Evolutionary conservation across 2,329 filamentous ascomycete genomes (phyloP).

Genomic region (Penicillium griseofulvum): DNA sequence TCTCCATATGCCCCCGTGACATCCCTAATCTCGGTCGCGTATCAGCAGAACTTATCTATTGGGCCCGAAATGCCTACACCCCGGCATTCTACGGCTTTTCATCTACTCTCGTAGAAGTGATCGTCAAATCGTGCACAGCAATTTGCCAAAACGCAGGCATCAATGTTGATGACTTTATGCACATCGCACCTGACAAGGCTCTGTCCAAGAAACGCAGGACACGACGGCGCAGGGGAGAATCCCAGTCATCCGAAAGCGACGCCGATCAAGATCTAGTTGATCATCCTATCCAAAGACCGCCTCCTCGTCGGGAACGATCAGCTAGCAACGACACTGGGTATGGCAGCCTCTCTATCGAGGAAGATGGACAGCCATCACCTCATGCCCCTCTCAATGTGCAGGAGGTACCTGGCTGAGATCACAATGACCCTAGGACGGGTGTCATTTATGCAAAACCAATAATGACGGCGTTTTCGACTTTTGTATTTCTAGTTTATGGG

Average conservation of each 20-base stretch:
- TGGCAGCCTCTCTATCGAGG: conserved; percentile 31
- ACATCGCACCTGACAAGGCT: conserved; percentile 21
- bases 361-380: conserved; percentile 12
- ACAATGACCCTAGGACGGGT: background rate
- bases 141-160: conserved; percentile 38
- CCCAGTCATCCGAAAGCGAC: conserved; percentile 17
- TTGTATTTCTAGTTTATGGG: conserved; percentile 4
- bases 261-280: conserved; percentile 18
- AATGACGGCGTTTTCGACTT: conserved; percentile 15
- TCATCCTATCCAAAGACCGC: conserved; percentile 2
- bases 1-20: conserved; percentile 18
- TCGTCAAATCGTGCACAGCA: conserved; percentile 39
- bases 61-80: conserved; percentile 46
- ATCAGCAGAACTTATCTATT: conserved; percentile 43
- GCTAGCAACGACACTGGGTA: conserved; percentile 43
- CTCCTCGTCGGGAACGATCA: conserved; percentile 28
- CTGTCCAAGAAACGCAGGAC: conserved; percentile 23
- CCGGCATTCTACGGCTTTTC: conserved; percentile 45
- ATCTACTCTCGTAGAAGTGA: conserved; percentile 34
- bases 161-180: conserved; percentile 33
- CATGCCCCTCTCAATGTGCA: conserved; percentile 8
- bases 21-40: conserved; percentile 39
- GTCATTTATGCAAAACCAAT: background rate
- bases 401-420: conserved; percentile 9
- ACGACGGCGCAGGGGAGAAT: conserved; percentile 17